phyloP scores from a whole-genome alignment of 176 grass and related monocot species.

The Thinopyrum elongatum region DNA sequence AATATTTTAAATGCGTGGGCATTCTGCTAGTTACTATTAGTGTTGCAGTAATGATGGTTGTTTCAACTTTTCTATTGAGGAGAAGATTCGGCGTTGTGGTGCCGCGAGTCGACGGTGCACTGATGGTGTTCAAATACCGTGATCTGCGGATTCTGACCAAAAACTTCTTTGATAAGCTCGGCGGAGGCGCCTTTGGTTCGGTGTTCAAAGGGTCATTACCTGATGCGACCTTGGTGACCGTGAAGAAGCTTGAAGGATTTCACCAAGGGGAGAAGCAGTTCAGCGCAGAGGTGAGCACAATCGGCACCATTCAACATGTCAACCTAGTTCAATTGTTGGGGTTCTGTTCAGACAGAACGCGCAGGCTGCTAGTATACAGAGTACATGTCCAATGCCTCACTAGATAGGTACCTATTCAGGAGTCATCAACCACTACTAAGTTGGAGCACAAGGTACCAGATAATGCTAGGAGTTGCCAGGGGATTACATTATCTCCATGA shows the following conservation, averaged over 20 bases:
- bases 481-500: conserved; percentile 53
- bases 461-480: background rate
- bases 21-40: too few relatives aligned
- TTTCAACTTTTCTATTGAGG: background rate
- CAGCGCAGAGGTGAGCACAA: background rate
- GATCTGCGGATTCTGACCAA: background rate
- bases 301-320: background rate
- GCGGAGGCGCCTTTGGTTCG: background rate
- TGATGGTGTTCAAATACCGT: background rate
- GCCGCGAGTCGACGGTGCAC: background rate
- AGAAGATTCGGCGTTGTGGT: background rate
- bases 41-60: background rate
- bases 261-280: background rate
- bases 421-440: background rate
- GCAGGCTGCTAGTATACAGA: background rate
- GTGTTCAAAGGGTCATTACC: background rate
- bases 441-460: background rate
- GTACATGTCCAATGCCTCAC: background rate
- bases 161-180: background rate
- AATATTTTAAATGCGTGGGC: too few relatives aligned
- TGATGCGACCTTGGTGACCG: background rate
- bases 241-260: background rate
- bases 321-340: background rate
- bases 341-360: background rate
- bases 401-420: background rate